phyloP scores from a whole-genome alignment of 2,329 filamentous ascomycete species.

The Macroventuria anomochaeta region DNA sequence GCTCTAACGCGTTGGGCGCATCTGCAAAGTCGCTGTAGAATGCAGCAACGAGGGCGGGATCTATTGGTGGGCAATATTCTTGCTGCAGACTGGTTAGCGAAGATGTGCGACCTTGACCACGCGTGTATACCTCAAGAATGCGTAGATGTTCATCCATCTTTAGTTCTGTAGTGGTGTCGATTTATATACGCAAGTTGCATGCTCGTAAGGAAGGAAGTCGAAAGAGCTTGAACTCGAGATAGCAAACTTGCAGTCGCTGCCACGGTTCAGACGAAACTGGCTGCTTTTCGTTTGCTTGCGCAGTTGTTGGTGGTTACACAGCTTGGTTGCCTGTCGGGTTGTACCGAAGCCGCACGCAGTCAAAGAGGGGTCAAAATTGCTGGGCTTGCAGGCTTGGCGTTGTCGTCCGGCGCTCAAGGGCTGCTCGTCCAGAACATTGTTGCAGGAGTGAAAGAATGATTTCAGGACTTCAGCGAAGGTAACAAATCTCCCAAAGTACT shows the following conservation, averaged over 20 bases:
- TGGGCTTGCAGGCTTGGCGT: constrained; percentile 10
- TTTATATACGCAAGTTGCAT: constrained; percentile 34
- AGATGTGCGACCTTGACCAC: constrained; percentile 8
- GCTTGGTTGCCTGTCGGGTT: background rate
- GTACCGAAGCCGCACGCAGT: background rate
- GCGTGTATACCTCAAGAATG: constrained; percentile 39
- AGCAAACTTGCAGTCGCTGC: too few relatives aligned
- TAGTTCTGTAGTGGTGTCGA: constrained; percentile 34
- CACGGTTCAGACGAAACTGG: background rate
- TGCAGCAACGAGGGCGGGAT: constrained; percentile 77
- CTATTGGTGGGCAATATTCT: constrained; percentile 75
- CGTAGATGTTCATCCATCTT: constrained; percentile 48
- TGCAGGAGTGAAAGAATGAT: background rate
- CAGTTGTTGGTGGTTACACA: background rate
- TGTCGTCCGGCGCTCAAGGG: background rate
- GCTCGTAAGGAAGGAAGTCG: constrained; percentile 22
- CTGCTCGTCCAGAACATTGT: background rate
- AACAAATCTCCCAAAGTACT: background rate
- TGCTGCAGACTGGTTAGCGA: constrained; percentile 56
- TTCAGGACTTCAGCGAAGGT: background rate
- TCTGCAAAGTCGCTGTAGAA: constrained; percentile 78
- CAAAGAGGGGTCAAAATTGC: constrained; percentile 9
- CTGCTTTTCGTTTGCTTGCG: background rate
- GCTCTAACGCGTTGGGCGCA: constrained; percentile 56
- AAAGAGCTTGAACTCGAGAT: too few relatives aligned